Conservation (phyloP, 2,329 filamentous ascomycete genomes). For the Phialophora tarda region DNA sequence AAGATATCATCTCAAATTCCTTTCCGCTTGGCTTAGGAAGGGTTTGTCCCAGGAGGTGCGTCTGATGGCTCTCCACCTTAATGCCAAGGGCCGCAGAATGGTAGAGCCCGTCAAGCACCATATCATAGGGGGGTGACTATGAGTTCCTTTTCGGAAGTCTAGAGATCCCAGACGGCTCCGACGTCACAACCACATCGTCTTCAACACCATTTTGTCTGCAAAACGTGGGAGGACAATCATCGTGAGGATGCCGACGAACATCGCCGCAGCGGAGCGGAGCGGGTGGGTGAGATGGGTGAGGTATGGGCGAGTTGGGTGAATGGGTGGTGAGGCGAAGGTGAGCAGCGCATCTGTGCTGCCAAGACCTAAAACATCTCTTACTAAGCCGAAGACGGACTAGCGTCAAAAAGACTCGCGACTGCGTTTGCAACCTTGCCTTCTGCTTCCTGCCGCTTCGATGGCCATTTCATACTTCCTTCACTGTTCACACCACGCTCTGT, state of each 20-base stretch:
- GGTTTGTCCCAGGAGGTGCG: not conserved
- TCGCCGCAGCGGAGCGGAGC: not conserved
- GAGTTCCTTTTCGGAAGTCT: not conserved
- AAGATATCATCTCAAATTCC: not conserved
- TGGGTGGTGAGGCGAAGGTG: not conserved
- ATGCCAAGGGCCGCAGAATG: not conserved
- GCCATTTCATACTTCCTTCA: slow-evolving; percentile 15
- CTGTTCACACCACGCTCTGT: slow-evolving; percentile 5
- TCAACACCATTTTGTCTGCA: too few species aligned
- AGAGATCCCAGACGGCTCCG: not conserved
- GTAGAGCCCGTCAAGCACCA: not conserved
- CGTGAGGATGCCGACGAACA: too few species aligned
- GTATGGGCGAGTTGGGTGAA: too few species aligned
- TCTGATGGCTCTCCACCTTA: not conserved
- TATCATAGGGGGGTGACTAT: not conserved
- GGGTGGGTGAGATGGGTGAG: not conserved
- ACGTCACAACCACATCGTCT: not conserved
- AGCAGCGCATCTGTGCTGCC: not conserved
- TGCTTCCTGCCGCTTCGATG: slow-evolving; percentile 16
- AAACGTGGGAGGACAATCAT: too few species aligned
- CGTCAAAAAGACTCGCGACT: slow-evolving; percentile 1
- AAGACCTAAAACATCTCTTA: not conserved
- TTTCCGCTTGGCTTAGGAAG: not conserved
- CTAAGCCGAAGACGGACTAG: not conserved
- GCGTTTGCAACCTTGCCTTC: slow-evolving; percentile 27